These are phyloP conservation scores for Ajuga chamaepitys DNA, from an alignment of 257 asterid genomes.

Conservation along the genomic window DNA sequence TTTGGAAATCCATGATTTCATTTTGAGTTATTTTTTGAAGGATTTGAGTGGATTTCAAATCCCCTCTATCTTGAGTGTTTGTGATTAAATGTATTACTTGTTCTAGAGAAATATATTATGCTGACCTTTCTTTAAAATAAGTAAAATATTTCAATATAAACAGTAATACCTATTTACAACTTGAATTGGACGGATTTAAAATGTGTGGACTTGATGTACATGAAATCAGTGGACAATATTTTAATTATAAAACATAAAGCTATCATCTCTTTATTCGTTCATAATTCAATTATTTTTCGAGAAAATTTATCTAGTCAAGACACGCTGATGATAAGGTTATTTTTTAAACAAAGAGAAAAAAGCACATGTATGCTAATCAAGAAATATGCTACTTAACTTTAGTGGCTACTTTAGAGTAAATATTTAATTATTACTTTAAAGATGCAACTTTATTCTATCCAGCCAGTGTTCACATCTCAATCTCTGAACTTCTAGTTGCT, in stretches of 20 bases:
- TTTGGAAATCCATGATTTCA: too few species aligned
- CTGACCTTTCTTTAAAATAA: too few species aligned
- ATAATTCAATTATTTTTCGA: not conserved
- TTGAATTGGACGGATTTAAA: too few species aligned
- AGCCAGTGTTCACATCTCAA: conserved; percentile 17
- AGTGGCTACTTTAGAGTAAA: not conserved
- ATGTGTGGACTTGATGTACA: too few species aligned
- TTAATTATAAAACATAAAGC: not conserved
- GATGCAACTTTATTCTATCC: conserved; percentile 16
- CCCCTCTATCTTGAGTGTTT: too few species aligned
- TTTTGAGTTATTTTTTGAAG: too few species aligned
- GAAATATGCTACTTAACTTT: conserved; percentile 3
- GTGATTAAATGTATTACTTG: too few species aligned
- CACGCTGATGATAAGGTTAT: not conserved
- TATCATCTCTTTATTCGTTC: not conserved
- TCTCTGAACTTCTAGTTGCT: not conserved
- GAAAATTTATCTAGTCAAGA: not conserved
- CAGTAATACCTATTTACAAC: too few species aligned
- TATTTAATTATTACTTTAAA: conserved; percentile 6
- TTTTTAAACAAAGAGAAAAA: not conserved
- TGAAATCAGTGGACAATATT: too few species aligned
- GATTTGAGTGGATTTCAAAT: too few species aligned
- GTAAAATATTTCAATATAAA: too few species aligned
- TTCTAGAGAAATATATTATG: too few species aligned
- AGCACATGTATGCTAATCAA: not conserved